Base-by-base conservation (phyloP, 2,329 filamentous ascomycete species). In the Aspergillus clavatus region DNA sequence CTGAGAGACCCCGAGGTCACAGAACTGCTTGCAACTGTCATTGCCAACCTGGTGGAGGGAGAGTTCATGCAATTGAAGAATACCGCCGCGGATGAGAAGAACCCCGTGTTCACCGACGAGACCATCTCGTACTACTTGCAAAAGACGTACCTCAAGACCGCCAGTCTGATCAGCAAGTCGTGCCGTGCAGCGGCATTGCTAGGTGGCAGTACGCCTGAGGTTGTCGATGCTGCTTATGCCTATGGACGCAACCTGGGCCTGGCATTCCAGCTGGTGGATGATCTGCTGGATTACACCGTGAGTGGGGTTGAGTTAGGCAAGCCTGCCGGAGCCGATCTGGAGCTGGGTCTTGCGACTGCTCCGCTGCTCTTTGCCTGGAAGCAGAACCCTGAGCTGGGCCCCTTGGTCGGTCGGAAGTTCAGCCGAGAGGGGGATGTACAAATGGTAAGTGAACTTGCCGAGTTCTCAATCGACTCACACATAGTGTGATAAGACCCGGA, bases 61-160 rank as follows among this genome's bases (percentile, higher is more conserved):
- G 93, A 98, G 70, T 97, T 98, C 74, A 98, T 98, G 93, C 93
- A 98, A 74, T 76, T 98, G 58, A 94, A 95, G 73, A 98, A 98
- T 70, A 97, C 93, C 1, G 87, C 87, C 37, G 78, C 81, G 54
- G 91, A 96, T 65, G 91, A 97, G 74, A 77, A 80, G 53, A 84
- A 87, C 56, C 91, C 91, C 1, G 73, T 78, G 7, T 97, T 87
- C 80, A 93, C 86, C 1, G 88, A 96, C 61, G 87, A 95, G 42
- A 87, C 89, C 1, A 79, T 98, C 50, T 80, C 82, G 21, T 97
- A 98, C 72, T 98, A 98, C 66, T 76, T 98, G 40, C 89, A 96
- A 65, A 98, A 98, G 78, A 98, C 93, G 22, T 98, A 98, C 63
- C 79, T 98, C 56, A 98, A 98, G 74, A 94, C 89, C 1, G 93